phyloP scores from a whole-genome alignment of 495 filamentous ascomycete species.

The Penicillium canescens region DNA sequence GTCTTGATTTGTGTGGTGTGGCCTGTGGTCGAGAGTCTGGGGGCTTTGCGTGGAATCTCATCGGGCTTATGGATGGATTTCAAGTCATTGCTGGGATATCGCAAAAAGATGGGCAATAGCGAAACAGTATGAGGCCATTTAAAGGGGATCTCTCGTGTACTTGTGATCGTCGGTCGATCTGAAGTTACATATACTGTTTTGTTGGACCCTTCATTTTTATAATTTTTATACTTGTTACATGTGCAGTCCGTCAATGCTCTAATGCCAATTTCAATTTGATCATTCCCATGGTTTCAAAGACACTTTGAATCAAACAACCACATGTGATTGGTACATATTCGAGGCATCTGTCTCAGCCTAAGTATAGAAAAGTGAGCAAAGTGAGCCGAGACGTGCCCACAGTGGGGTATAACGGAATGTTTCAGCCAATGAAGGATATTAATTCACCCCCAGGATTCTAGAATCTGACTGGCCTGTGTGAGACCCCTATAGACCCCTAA shows the following conservation, averaged over 20 bases:
- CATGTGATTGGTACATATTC: neutral
- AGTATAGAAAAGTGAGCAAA: too few species aligned
- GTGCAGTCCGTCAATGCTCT: neutral
- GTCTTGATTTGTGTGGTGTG: slow-evolving; percentile 44
- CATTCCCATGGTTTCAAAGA: too few species aligned
- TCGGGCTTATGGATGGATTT: slow-evolving; percentile 24
- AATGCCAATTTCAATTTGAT: too few species aligned
- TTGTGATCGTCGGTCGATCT: neutral
- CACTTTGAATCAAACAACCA: neutral
- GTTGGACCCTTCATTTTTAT: neutral
- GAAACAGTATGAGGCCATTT: slow-evolving; percentile 1
- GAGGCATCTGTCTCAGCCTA: too few species aligned
- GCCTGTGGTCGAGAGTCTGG: slow-evolving; percentile 41
- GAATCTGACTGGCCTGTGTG: neutral
- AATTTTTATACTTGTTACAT: neutral
- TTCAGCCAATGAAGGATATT: neutral
- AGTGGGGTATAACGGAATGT: neutral
- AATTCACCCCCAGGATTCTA: neutral
- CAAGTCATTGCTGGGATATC: slow-evolving; percentile 11
- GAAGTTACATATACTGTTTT: neutral
- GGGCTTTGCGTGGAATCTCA: slow-evolving; percentile 26
- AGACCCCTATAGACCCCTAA: neutral
- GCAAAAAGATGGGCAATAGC: neutral
- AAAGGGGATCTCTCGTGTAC: neutral
- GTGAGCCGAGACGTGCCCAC: too few species aligned